Evolutionary conservation across 1,139 yeast genomes (phyloP), one percentile per base, ranked within the genome.

Genomic region (Protomyces inundatus): DNA sequence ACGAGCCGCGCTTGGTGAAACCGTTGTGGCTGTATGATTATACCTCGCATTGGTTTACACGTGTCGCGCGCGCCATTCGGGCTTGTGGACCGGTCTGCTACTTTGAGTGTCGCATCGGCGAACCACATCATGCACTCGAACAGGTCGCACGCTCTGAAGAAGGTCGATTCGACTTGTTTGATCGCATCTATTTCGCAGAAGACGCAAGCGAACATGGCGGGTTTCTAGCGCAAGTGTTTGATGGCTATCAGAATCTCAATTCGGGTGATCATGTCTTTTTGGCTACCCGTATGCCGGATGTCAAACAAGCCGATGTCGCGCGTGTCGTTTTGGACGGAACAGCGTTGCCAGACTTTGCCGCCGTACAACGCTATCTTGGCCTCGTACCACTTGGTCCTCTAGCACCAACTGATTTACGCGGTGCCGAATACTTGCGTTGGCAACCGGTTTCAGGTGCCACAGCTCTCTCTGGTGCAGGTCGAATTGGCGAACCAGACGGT

Each of bases 41-140:
- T 33, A 58, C 62, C 30, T 46, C 62, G n/a, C 52, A 55, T 5
- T 58, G 53, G 52, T 58, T 58, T 35, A 48, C 45, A 7, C 42
- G 54, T 30, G 62, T 56, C n/a, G 62, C 62, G n/a, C 54, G 54
- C 4, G 39, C 62, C 10, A 39, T 58, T 40, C 39, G 52, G 36
- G 9, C 54, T 5, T 51, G 40, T 32, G 55, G 62, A 42, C 32
- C 56, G 3, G 54, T 33, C 14, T 52, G 39, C 45, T 33, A 39
- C 35, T 34, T 58, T 23, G 56, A 58, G 34, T 58, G 62, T 56
- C 53, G 53, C 45, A 55, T 58, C 9, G 62, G 54, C 36, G 62
- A 58, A 30, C n/a, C 62, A 0, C 62, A 58, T 35, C 50, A 34
- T 40, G 62, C 54, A 7, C 42, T 58, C 10, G 62, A 58, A 14